Percentiles rank a stretch among this genome's conserved stretches.
phyloP scores from a whole-genome alignment of 2,329 filamentous ascomycete species.

The Epicoccum sorghinum region DNA sequence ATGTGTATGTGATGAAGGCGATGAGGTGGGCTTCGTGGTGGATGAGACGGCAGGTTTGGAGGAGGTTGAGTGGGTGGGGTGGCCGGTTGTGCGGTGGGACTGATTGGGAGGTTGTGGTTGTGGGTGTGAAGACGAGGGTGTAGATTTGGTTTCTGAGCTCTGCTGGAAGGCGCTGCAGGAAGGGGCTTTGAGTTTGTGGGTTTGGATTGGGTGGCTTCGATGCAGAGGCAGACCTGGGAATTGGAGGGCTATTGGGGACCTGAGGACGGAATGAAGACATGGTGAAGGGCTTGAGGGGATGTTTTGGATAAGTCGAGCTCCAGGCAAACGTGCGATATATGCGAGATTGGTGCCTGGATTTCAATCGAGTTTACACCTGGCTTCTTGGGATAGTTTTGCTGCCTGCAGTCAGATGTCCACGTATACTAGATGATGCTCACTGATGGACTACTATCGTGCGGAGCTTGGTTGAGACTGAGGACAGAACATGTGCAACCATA shows the following conservation, averaged over 20 bases:
- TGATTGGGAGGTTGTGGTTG: background rate
- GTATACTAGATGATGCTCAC: background rate
- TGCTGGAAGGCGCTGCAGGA: slow-evolving; percentile 11
- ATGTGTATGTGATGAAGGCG: slow-evolving; percentile 14
- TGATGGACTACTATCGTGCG: too few relatives aligned
- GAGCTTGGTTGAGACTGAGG: too few relatives aligned
- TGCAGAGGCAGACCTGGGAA: too few relatives aligned
- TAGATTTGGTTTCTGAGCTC: slow-evolving; percentile 20
- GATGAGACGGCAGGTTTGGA: slow-evolving; percentile 13
- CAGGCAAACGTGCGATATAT: background rate
- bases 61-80: slow-evolving; percentile 18
- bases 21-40: slow-evolving; percentile 11
- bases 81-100: background rate
- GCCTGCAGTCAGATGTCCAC: background rate
- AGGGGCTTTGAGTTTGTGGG: slow-evolving; percentile 3
- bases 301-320: too few relatives aligned
- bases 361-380: background rate
- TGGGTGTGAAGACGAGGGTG: slow-evolving; percentile 4
- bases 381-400: background rate
- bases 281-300: too few relatives aligned
- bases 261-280: too few relatives aligned
- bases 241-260: too few relatives aligned
- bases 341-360: slow-evolving; percentile 2
- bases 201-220: background rate
- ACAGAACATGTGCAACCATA: too few relatives aligned